These are phyloP conservation scores for Postia placenta DNA, from an alignment of 768 basidiomycete genomes.

Conservation along the genomic window DNA sequence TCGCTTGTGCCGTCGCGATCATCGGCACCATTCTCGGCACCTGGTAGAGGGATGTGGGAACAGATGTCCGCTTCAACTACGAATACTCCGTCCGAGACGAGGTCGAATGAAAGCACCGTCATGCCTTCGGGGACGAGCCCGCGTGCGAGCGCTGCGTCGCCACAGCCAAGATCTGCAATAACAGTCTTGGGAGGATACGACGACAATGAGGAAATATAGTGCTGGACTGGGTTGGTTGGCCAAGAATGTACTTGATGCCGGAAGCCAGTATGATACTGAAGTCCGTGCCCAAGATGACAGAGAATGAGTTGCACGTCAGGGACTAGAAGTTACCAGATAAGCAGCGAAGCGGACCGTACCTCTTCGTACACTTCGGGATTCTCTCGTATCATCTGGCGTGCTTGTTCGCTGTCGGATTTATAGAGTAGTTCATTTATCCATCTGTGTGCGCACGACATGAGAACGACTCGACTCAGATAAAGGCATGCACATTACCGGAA, in stretches of 20 bases:
- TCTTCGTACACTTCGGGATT: conserved; percentile 81
- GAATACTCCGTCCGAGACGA: conserved; percentile 66
- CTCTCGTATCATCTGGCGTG: conserved; percentile 75
- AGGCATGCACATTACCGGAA: conserved; percentile 72
- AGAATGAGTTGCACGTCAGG: neutral
- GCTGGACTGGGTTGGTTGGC: conserved; percentile 90
- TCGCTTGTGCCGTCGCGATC: conserved; percentile 31
- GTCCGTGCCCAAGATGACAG: too few relatives aligned
- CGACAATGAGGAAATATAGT: conserved; percentile 65
- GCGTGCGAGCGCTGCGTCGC: conserved; percentile 84
- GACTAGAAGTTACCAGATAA: conserved; percentile 1
- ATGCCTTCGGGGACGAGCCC: conserved; percentile 63
- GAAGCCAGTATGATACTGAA: conserved; percentile 89
- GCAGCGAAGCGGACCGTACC: conserved; percentile 34
- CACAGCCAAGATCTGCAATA: conserved; percentile 92
- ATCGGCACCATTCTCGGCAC: conserved; percentile 40
- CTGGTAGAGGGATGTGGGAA: conserved; percentile 74
- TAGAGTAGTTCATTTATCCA: conserved; percentile 92
- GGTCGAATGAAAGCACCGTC: conserved; percentile 72
- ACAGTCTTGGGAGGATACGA: conserved; percentile 61
- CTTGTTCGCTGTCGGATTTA: conserved; percentile 72
- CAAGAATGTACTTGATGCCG: conserved; percentile 86
- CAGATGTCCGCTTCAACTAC: conserved; percentile 92
- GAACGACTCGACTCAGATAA: too few relatives aligned
- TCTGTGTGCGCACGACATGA: conserved; percentile 32